Evolutionary conservation across 805 yeast genomes (phyloP).

Genomic region (Barnettozyma wickerhamii): DNA sequence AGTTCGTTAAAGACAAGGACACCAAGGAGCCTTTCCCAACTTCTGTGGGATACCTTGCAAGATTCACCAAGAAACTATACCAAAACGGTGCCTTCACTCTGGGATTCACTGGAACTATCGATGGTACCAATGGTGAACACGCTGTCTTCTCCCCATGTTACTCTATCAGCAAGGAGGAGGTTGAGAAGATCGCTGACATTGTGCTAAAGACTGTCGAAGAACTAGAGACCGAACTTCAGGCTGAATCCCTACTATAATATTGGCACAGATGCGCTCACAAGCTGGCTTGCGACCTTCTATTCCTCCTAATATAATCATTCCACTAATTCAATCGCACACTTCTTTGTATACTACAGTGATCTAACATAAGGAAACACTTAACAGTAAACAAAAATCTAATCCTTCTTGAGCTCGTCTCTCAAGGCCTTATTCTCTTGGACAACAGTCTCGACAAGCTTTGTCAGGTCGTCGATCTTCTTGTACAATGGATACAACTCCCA

Average conservation of each 20-base stretch:
- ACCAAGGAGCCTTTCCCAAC: constrained; percentile 43
- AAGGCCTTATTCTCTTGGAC: constrained; percentile 18
- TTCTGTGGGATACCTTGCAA: constrained; percentile 26
- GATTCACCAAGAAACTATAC: constrained; percentile 31
- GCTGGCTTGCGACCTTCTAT: too few relatives aligned
- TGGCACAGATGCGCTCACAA: too few relatives aligned
- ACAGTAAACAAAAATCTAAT: neutral
- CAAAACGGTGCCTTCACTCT: constrained; percentile 39
- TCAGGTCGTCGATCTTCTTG: constrained; percentile 40
- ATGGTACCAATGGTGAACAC: constrained; percentile 40
- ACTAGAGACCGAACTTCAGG: constrained; percentile 16
- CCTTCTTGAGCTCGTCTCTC: constrained; percentile 9
- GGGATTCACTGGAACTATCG: constrained; percentile 37
- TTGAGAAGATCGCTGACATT: constrained; percentile 30
- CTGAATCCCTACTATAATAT: neutral
- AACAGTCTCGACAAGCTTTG: constrained; percentile 19
- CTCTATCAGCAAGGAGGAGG: constrained; percentile 33
- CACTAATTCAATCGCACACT: too few relatives aligned
- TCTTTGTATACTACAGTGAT: too few relatives aligned
- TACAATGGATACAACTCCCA: constrained; percentile 62
- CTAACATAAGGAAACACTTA: neutral
- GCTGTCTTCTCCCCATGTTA: constrained; percentile 43
- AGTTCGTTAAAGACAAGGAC: constrained; percentile 41
- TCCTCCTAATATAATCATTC: too few relatives aligned
- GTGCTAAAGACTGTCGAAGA: constrained; percentile 21